Evolutionary conservation across 2,329 filamentous ascomycete species (phyloP), one percentile per base, ranked within the genome.

Genomic region (Trichoderma asperellum): DNA sequence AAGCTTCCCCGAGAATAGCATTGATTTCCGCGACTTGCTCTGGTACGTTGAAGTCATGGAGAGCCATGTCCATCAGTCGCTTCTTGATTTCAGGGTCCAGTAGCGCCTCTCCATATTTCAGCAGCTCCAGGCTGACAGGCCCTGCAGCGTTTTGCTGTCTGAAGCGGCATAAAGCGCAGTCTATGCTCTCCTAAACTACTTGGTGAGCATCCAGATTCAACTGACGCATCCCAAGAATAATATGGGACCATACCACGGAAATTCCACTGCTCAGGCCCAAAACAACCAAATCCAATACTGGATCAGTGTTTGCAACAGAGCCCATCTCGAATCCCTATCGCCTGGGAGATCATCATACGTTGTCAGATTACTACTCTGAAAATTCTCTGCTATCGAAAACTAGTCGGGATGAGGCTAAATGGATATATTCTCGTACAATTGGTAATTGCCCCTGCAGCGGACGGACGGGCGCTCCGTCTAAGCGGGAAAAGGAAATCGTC

Each of bases 31-130:
- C 53, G 11, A 71, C 58, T 64, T 70, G 60, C 29, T 68, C 58
- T 4, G 70, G 69, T 4, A 68, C 61, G 18, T 53, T 71, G 2
- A 43, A 34, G 52, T 70, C 68, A 32, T 71, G 47, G 24, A 62
- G 69, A 29, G 70, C 56, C 68, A 71, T 71, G 14, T 69, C 64
- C 68, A 69, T 55, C 34, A 71, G 64, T 18, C 67, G 59, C 29
- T 37, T 59, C 53, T 71, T 68, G 14, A 71, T 53, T 12, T 37
- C 67, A 8, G 58, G 64, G 5, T 58, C n/a, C 21, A 71, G 53
- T 5, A 69, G 70, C 10, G 56, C 70, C 64, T 71, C 70, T 37
- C 67, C 70, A 61, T 71, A 71, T 37, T 68, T 68, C 55, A 71
- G 56, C 34, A 71, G 24, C 69, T 71, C 67, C 7, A 71, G 32